Percentiles rank a stretch among this genome's conserved stretches.
Evolutionary conservation across 306 rosid species (phyloP).

Genomic region (Dalbergia cultrata): DNA sequence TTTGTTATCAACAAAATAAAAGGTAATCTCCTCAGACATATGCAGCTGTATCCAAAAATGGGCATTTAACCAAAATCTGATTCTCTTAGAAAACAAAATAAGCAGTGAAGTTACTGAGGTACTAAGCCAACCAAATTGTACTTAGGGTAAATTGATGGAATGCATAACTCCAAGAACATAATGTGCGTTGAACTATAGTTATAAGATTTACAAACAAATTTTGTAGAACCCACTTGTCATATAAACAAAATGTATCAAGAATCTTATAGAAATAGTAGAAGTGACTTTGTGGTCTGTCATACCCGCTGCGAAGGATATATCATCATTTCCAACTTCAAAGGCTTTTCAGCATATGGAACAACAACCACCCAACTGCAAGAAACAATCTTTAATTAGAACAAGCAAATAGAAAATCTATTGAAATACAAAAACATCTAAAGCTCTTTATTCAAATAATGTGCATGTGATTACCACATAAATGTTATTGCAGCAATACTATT

Average conservation of each 20-base stretch:
- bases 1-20: constrained; percentile 4
- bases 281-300: neutral
- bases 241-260: neutral
- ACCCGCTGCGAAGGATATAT: constrained; percentile 23
- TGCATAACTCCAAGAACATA: neutral
- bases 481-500: neutral
- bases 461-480: neutral
- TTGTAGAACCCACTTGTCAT: neutral
- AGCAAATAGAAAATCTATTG: neutral
- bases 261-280: neutral
- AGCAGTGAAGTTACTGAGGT: neutral
- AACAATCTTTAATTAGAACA: neutral
- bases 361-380: constrained; percentile 19
- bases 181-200: neutral
- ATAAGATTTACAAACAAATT: neutral
- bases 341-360: neutral
- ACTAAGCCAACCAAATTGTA: neutral
- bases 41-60: neutral
- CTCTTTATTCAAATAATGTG: no score
- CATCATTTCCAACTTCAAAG: constrained; percentile 19
- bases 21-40: neutral
- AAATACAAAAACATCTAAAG: neutral
- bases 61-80: neutral
- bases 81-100: neutral
- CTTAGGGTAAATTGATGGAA: neutral